Base-by-base conservation (phyloP, 495 filamentous ascomycete species). In the Alectoria sarmentosa region DNA sequence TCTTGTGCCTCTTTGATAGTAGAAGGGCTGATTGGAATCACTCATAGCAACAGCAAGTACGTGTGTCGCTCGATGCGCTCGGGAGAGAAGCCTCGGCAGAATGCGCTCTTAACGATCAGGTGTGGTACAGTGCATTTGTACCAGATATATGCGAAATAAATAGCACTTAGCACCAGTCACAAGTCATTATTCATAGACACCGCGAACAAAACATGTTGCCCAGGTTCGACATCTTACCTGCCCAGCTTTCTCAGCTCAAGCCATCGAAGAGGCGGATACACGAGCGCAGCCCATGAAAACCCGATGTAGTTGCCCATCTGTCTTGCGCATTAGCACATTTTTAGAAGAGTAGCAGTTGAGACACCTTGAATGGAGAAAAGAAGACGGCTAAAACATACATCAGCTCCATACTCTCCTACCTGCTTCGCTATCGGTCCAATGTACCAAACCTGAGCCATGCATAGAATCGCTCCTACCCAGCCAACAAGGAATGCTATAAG, bases 381-480 rank as follows among this genome's bases (percentile, higher is more conserved):
- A 17, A 41, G 7, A 32, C 4, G 8, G 17, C 17, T 15, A 3
- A 55, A 39, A 67, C 71, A 66, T 61, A 80, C 77, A 81, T 88
- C 85, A 57, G 81, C 85, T n/a, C 85, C 85, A 68, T 71, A 65
- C 39, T 80, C 77, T 19, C 84, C 84, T 37, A 85, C 77, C 63
- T 78, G 58, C 52, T 72, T 74, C 9, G 86, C 86, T 65, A 90
- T 63, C 0, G 83, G 85, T 3, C 87, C 87, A 54, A 82, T 82
- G 72, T 86, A 90, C 81, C 85, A 90, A 30, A 82, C 78, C 76
- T 90, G 86, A 39, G 84, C 83, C 86, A 90, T 90, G 62, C 84
- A 86, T 62, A 90, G 70, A 11, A 90, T 76, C 3, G 86, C 85
- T 8, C 87, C 88, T 14, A 76, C 81, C 88, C 88, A 90, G 0